Percentiles rank a stretch among this genome's conserved stretches.
phyloP scores from a whole-genome alignment of 1,284 basidiomycete species.

The Pseudozyma tsukubaensis region DNA sequence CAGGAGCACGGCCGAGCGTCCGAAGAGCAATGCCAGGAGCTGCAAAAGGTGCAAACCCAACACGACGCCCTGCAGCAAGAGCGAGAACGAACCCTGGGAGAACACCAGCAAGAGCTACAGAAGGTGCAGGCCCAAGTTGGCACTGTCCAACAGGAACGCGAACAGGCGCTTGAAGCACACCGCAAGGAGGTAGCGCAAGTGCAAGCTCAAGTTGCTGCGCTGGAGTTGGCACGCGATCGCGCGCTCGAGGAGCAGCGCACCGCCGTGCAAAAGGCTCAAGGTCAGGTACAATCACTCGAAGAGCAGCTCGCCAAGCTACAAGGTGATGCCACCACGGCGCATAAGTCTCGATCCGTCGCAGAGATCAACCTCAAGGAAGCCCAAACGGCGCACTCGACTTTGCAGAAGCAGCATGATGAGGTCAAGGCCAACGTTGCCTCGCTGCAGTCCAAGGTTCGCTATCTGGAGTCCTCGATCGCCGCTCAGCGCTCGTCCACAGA shows the following conservation, averaged over 20 bases:
- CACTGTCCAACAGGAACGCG: slow-evolving; percentile 15
- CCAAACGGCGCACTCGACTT: slow-evolving; percentile 19
- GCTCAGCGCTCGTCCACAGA: slow-evolving; percentile 49
- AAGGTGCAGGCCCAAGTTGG: slow-evolving; percentile 19
- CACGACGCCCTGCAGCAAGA: no score
- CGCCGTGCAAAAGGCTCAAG: slow-evolving; percentile 14
- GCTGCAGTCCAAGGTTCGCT: slow-evolving; percentile 49
- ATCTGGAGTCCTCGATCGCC: slow-evolving; percentile 46
- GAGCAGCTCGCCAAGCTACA: slow-evolving; percentile 13
- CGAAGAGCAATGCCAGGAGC: no score
- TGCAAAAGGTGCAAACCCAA: slow-evolving; percentile 10
- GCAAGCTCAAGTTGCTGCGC: slow-evolving; percentile 11
- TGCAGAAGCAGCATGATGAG: slow-evolving; percentile 48
- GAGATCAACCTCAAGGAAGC: slow-evolving; percentile 31
- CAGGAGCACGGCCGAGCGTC: no score
- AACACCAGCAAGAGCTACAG: neutral
- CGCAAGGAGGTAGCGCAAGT: slow-evolving; percentile 10
- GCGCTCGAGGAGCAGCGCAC: slow-evolving; percentile 9
- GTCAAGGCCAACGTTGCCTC: slow-evolving; percentile 39
- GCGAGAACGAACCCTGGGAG: no score
- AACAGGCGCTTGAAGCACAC: slow-evolving; percentile 13
- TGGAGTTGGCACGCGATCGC: slow-evolving; percentile 16
- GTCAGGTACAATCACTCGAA: slow-evolving; percentile 8
- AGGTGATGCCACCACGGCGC: slow-evolving; percentile 4
- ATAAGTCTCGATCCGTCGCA: slow-evolving; percentile 20